phyloP scores from a whole-genome alignment of 495 filamentous ascomycete genomes.

The Trichoderma parareesei region DNA sequence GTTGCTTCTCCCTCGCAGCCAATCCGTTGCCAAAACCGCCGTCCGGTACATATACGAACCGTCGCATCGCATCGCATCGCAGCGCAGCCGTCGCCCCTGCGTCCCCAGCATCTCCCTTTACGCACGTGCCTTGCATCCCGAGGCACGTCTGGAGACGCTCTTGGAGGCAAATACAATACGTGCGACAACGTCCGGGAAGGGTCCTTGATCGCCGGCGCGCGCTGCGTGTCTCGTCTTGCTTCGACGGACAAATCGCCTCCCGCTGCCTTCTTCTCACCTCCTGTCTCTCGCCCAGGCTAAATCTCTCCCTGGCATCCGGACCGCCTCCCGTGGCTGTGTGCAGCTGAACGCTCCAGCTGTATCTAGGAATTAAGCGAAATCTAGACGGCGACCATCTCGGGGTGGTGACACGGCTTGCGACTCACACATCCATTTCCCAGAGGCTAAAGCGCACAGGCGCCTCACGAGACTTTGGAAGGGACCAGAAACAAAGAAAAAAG shows the following conservation, averaged over 20 bases:
- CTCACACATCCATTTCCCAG: slow-evolving; percentile 1
- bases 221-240: slow-evolving; percentile 5
- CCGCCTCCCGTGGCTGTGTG: not conserved
- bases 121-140: slow-evolving; percentile 4
- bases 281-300: not conserved
- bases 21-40: not conserved
- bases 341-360: not conserved
- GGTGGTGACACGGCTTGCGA: slow-evolving; percentile 5
- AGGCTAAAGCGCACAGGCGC: not conserved
- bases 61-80: not conserved
- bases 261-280: not conserved
- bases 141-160: not conserved
- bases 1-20: slow-evolving; percentile 2
- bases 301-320: not conserved
- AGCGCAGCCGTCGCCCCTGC: not conserved
- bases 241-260: not conserved
- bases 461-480: not conserved
- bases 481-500: not conserved
- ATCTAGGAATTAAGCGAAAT: not conserved
- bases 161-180: no score
- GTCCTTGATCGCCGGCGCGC: not conserved
- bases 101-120: slow-evolving; percentile 8
- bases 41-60: not conserved
- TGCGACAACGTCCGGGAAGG: no score
- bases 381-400: not conserved